Base-by-base conservation (phyloP, 2,329 filamentous ascomycete genomes). In the Botryotinia calthae region DNA sequence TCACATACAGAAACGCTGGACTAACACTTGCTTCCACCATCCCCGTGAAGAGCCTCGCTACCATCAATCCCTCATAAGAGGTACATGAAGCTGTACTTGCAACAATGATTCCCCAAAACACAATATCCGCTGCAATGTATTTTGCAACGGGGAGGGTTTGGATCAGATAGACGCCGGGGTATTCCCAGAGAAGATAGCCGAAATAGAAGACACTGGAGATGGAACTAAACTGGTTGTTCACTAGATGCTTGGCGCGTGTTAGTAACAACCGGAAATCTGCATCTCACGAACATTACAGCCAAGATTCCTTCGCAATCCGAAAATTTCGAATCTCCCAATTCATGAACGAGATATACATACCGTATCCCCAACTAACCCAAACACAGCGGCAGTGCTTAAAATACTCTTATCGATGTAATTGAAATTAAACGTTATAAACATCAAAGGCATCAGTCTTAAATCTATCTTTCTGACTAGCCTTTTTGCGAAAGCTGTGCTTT, bases 361-460 rank as follows among this genome's bases (percentile, higher is more conserved):
- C 20, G 85, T 79, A 70, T 85, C 84, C 34, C 81, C 77, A 28
- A 79, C 80, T 16, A 87, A 76, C 1, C 85, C 84, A 84, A 86
- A 87, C 0, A 83, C 83, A 62, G 82, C 83, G 12, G 84, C 84
- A 76, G 82, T 82, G 76, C 84, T 84, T 76, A 75, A 68, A 16
- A 75, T 69, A 1, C 68, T 65, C 28, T 75, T 75, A 28, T 75
- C 75, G 28, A 76, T 74, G 87, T 72, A 88, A 88, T 77, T 87
- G 87, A 76, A 89, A 79, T 81, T 85, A 84, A 88, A 89, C 0
- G 85, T 87, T 59, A 85, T 75, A 73, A 88, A 88, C 25, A 89
- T 79, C 9, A 89, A 78, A 0, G 87, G 87, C 9, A 89, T 84
- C 12, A 89, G 79, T 18, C 81, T 81, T 75, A 80, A 80, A 77